Evolutionary conservation across 179 eudicot genomes (phyloP).

Genomic region (Silene vulgaris): DNA sequence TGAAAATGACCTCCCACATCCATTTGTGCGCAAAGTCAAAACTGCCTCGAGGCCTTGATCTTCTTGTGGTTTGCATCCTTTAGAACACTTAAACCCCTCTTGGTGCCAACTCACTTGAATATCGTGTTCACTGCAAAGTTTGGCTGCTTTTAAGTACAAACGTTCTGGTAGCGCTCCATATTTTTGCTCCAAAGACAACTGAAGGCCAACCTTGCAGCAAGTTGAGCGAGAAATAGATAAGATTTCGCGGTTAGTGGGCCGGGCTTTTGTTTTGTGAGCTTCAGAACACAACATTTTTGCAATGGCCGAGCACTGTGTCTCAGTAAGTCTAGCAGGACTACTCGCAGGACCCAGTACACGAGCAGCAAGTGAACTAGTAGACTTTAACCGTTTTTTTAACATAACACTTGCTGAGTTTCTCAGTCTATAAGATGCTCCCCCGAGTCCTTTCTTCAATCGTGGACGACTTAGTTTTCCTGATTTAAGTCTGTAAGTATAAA

Average conservation of each 20-base stretch:
- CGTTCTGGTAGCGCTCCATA: constrained; percentile 79
- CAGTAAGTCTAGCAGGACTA: constrained; percentile 52
- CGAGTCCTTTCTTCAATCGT: constrained; percentile 62
- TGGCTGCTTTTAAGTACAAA: constrained; percentile 86
- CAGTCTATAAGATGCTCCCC: constrained; percentile 56
- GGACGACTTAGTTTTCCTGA: constrained; percentile 80
- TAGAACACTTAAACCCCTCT: constrained; percentile 65
- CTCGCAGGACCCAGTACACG: constrained; percentile 41
- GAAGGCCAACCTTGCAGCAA: constrained; percentile 71
- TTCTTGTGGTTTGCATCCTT: constrained; percentile 53
- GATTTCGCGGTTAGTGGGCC: constrained; percentile 70
- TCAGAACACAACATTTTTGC: constrained; percentile 63
- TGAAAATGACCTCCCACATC: constrained; percentile 22
- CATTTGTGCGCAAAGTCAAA: constrained; percentile 32
- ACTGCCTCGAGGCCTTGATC: constrained; percentile 30
- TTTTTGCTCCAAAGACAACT: constrained; percentile 58
- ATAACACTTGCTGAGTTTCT: constrained; percentile 52
- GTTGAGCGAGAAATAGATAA: constrained; percentile 60
- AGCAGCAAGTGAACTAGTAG: constrained; percentile 39
- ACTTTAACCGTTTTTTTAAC: constrained; percentile 64
- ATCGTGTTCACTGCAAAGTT: constrained; percentile 85
- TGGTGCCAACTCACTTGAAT: constrained; percentile 68
- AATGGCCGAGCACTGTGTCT: constrained; percentile 68
- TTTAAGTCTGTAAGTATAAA: constrained; percentile 68
- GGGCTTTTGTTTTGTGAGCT: constrained; percentile 66